Evolutionary conservation across 768 basidiomycete species (phyloP).

Genomic region (Lentinula aciculospora): DNA sequence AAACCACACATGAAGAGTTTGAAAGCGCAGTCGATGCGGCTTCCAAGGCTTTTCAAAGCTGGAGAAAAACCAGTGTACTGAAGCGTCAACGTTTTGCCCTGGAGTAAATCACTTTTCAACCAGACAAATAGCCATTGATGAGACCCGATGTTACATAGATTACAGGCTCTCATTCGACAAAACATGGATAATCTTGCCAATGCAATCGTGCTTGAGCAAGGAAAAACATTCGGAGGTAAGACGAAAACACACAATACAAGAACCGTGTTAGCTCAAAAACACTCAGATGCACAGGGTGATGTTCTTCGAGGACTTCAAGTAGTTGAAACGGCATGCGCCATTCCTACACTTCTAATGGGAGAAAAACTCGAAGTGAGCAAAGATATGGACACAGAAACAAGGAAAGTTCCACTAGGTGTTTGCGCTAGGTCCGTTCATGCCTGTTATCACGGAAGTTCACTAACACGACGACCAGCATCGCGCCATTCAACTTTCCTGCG

Average conservation of each 20-base stretch:
- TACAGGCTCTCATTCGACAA: constrained; percentile 81
- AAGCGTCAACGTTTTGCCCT: constrained; percentile 84
- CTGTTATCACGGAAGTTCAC: background rate
- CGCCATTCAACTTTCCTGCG: constrained; percentile 94
- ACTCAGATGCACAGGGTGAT: constrained; percentile 88
- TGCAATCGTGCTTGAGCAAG: constrained; percentile 92
- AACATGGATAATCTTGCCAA: constrained; percentile 81
- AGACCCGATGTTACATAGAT: constrained; percentile 22
- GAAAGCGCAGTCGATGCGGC: constrained; percentile 79
- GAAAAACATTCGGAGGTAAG: constrained; percentile 83
- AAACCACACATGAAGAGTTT: constrained; percentile 80
- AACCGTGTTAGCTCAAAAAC: background rate
- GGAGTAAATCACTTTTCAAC: constrained; percentile 30
- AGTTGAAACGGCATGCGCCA: constrained; percentile 72
- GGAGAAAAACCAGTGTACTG: constrained; percentile 82
- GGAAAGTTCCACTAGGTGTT: constrained; percentile 83
- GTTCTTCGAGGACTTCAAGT: constrained; percentile 90
- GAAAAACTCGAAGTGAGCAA: constrained; percentile 57
- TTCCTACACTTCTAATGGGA: constrained; percentile 61
- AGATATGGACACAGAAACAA: constrained; percentile 93
- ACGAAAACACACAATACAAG: background rate
- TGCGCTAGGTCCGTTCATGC: constrained; percentile 48
- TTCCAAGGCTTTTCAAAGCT: constrained; percentile 78
- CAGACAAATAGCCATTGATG: background rate
- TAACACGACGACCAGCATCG: constrained; percentile 32